Percentiles rank a stretch among this genome's conserved stretches.
phyloP scores from a whole-genome alignment of 225 moss, liverwort and hornwort genomes.

The Rhytidiadelphus loreus region DNA sequence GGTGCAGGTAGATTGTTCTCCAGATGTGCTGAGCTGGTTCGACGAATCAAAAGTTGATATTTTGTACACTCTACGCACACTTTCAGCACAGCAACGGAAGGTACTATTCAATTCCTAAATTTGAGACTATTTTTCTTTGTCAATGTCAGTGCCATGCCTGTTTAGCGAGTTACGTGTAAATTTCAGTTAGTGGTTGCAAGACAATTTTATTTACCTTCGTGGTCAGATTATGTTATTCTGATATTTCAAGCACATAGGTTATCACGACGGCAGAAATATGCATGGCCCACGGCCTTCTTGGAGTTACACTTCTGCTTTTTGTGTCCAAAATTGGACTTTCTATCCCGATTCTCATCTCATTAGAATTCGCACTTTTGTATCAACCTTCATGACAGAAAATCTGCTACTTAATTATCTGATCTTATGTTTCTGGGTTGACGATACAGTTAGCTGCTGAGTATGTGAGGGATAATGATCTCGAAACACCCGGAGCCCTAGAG shows the following conservation, averaged over 20 bases:
- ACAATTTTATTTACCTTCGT: not conserved
- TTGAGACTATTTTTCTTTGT: not conserved
- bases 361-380: not conserved
- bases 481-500: slow-evolving; percentile 43
- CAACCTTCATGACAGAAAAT: not conserved
- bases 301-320: not conserved
- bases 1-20: slow-evolving; percentile 46
- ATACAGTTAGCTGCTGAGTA: slow-evolving; percentile 61
- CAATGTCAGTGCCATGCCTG: not conserved
- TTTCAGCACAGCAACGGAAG: slow-evolving; percentile 56
- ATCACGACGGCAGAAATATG: not conserved
- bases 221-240: not conserved
- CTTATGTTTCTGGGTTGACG: not conserved
- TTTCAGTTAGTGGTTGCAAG: not conserved
- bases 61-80: slow-evolving; percentile 57
- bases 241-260: not conserved
- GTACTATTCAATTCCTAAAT: not conserved
- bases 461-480: slow-evolving; percentile 36
- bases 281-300: not conserved
- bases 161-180: not conserved
- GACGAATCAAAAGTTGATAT: slow-evolving; percentile 5
- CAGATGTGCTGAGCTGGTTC: slow-evolving; percentile 42
- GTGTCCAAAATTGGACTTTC: not conserved
- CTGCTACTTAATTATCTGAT: not conserved
- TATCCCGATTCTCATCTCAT: not conserved